Evolutionary conservation across 169 alveolate genomes (phyloP), one percentile per base, ranked within the genome.

Genomic region (Cryptosporidium xiaoi): DNA sequence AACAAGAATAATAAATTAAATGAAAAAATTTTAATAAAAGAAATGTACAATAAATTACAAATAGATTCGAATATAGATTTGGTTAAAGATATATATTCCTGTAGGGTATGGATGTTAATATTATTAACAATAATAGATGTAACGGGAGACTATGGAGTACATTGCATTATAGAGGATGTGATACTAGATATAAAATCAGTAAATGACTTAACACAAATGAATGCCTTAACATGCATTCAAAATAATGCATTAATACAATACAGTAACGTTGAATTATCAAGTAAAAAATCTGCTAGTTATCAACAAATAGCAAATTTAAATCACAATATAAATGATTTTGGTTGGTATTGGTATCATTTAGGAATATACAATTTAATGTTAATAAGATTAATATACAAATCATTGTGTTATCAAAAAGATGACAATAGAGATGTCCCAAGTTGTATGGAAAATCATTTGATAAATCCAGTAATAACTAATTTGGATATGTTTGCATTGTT

Each of bases 271-370:
- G n/a, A 33, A 8, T 48, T 51, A 31, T 40, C 55, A 24, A 16
- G 36, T 7, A 68, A 68, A n/a, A 51, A 27, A 48, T 60, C 71
- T 3, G 20, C 51, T 18, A 27, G 44, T 6, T 20, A 44, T 58
- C 56, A 77, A n/a, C 71, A 60, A 27, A 77, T 60, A 29, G 62
- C 87, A 4, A 58, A 34, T 40, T 60, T 60, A 27, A 44, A 27
- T 62, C 40, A 44, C 20, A 34, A 58, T 16, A 27, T 15, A 16
- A 77, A 60, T 60, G 77, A 77, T 8, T 60, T 34, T 62, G 87
- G 87, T 13, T 77, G 87, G 87, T 77, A 77, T 24, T 77, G 87
- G 87, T 77, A 77, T 34, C 77, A 77, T 48, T 40, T 77, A 12
- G 87, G 87, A 46, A 60, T 77, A 27, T 77, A 77, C 64, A 60